Conservation (phyloP, 371 early-diverging fungal species). For the Mucor circinelloides region DNA sequence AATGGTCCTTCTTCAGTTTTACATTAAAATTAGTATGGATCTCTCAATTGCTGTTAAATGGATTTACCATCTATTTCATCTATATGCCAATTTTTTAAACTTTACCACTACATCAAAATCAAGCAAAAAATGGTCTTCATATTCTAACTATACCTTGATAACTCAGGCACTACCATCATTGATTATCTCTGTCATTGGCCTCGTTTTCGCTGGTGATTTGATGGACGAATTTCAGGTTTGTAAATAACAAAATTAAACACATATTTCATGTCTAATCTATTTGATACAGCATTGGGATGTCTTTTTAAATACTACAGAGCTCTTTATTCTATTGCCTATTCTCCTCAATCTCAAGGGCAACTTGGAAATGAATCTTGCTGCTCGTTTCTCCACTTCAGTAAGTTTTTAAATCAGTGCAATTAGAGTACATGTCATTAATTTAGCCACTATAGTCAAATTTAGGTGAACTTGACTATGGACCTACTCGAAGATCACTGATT, state of each 20-base stretch:
- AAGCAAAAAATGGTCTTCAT: neutral
- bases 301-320: constrained; percentile 69
- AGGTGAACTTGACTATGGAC: constrained; percentile 61
- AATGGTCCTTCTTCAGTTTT: neutral
- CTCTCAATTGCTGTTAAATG: neutral
- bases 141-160: neutral
- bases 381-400: constrained; percentile 80
- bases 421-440: neutral
- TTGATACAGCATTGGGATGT: constrained; percentile 61
- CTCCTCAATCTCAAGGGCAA: constrained; percentile 87
- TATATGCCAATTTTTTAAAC: neutral
- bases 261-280: neutral
- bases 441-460: constrained; percentile 56
- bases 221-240: constrained; percentile 68
- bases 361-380: constrained; percentile 86
- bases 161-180: constrained; percentile 73
- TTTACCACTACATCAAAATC: neutral
- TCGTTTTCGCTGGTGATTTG: constrained; percentile 70
- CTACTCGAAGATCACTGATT: constrained; percentile 53
- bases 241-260: neutral
- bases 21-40: neutral
- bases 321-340: constrained; percentile 85
- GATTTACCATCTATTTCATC: neutral
- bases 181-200: constrained; percentile 72
- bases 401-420: constrained; percentile 9